These are phyloP conservation scores for Stramenopiles sp. DNA, from an alignment of 352 stramenopile genomes.

Conservation along the genomic window DNA sequence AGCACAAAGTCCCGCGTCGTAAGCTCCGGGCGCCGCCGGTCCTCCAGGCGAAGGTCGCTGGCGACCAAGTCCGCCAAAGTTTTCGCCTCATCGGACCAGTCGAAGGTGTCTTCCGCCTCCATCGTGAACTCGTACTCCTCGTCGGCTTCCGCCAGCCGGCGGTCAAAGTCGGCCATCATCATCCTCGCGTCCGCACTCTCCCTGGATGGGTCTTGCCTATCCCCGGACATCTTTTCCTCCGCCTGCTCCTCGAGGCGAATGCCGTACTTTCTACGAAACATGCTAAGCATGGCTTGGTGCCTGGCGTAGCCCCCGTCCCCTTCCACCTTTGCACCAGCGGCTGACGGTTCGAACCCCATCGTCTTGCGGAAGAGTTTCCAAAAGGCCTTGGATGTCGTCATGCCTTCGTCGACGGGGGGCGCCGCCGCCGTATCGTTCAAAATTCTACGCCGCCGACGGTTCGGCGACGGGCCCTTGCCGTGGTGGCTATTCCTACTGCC, in stretches of 20 bases:
- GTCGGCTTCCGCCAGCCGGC: not conserved
- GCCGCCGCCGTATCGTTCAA: not conserved
- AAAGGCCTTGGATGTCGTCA: not conserved
- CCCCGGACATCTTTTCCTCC: not conserved
- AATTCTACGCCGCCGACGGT: not conserved
- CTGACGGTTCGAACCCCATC: not conserved
- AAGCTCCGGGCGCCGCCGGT: not conserved
- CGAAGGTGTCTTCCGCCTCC: not conserved
- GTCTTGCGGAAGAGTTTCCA: not conserved
- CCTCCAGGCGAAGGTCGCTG: not conserved
- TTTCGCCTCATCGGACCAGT: not conserved
- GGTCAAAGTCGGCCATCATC: not conserved
- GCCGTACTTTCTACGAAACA: not conserved
- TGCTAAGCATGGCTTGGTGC: not conserved
- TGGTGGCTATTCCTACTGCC: too few species aligned
- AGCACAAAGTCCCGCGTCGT: not conserved
- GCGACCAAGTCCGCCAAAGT: not conserved
- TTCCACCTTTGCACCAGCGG: not conserved
- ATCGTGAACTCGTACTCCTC: not conserved
- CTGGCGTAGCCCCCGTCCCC: not conserved
- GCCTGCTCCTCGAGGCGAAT: not conserved
- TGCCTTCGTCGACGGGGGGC: not conserved
- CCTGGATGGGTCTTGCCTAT: not conserved
- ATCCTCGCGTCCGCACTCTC: not conserved
- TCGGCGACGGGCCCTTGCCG: too few species aligned